phyloP scores from a whole-genome alignment of 139 green algal species.

The Marvania coccoides region DNA sequence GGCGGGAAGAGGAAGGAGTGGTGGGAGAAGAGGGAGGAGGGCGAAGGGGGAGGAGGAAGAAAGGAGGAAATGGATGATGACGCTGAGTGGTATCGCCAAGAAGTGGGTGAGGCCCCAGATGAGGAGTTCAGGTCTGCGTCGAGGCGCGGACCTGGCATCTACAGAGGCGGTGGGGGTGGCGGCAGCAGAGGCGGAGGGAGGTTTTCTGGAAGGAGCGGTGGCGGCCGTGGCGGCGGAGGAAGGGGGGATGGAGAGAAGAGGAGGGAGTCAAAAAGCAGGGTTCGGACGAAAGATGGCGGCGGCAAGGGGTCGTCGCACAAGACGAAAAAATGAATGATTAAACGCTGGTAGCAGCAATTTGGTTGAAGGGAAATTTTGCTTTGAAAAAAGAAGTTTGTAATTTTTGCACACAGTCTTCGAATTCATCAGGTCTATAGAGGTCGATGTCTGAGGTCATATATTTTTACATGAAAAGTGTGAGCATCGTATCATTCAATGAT shows the following conservation, averaged over 20 bases:
- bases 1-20: slow-evolving; percentile 18
- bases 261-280: neutral
- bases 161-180: neutral
- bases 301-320: neutral
- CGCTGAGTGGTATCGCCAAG: slow-evolving; percentile 45
- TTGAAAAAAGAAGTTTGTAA: neutral
- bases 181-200: slow-evolving; percentile 4
- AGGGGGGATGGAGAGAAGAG: neutral
- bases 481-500: no score
- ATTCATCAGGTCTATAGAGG: no score
- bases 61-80: slow-evolving; percentile 55
- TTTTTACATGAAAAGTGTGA: no score
- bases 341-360: no score
- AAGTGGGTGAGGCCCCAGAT: slow-evolving; percentile 14
- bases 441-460: no score
- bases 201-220: neutral
- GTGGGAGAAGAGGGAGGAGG: neutral
- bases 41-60: neutral
- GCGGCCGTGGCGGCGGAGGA: neutral
- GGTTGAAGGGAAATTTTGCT: neutral
- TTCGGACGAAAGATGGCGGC: neutral
- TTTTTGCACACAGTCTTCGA: no score
- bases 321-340: neutral
- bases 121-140: neutral
- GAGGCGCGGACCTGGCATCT: no score